Conservation (phyloP, 2,329 filamentous ascomycete genomes). For the Neurospora sp. region DNA sequence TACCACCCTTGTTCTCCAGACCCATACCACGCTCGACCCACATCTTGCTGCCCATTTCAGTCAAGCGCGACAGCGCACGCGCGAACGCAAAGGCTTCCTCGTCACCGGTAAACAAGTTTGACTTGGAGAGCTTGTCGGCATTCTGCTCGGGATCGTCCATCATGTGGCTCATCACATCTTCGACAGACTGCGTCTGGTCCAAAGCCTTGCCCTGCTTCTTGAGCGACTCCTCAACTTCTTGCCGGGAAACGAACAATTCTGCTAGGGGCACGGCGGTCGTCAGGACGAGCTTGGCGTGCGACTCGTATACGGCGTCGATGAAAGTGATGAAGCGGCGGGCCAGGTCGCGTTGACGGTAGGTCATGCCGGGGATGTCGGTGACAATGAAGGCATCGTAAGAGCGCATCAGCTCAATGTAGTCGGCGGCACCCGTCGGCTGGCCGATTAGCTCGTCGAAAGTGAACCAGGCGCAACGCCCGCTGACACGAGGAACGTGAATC, state of each 20-base stretch:
- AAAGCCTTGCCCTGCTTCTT: constrained; percentile 30
- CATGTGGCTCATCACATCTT: constrained; percentile 65
- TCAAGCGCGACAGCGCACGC: constrained; percentile 71
- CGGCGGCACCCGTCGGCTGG: constrained; percentile 78
- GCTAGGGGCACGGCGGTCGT: constrained; percentile 79
- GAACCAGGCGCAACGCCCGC: constrained; percentile 81
- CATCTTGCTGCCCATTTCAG: constrained; percentile 87
- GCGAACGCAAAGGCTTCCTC: constrained; percentile 97
- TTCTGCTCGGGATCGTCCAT: constrained; percentile 85
- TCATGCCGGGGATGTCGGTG: constrained; percentile 89
- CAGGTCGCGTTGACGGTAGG: constrained; percentile 71
- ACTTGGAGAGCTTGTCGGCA: constrained; percentile 75
- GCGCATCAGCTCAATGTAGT: constrained; percentile 86
- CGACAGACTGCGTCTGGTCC: constrained; percentile 32
- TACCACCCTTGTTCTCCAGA: constrained; percentile 54
- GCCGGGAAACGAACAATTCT: constrained; percentile 72
- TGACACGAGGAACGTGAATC: constrained; percentile 78
- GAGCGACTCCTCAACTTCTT: constrained; percentile 55
- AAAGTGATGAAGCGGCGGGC: constrained; percentile 95
- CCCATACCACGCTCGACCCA: constrained; percentile 84
- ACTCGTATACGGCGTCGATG: constrained; percentile 91
- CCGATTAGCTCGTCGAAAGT: constrained; percentile 89
- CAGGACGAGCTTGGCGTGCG: constrained; percentile 85
- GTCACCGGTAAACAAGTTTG: constrained; percentile 81
- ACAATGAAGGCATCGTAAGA: constrained; percentile 90